Conservation (phyloP, 805 yeast genomes). For the Wickerhamiella slavikovae region DNA sequence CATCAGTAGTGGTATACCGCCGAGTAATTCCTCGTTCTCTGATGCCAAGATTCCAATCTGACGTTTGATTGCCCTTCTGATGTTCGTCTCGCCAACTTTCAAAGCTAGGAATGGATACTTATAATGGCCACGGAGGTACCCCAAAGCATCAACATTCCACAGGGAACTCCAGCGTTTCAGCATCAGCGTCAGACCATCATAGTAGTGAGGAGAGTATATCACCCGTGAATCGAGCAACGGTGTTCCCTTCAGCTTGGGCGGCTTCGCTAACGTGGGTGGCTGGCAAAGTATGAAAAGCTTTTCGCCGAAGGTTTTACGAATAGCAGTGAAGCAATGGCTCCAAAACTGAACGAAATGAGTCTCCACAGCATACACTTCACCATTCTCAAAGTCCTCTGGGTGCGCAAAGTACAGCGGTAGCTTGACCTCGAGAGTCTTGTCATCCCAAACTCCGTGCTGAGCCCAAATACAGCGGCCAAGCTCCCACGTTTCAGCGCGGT, state of each 20-base stretch:
- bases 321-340: slow-evolving; percentile 24
- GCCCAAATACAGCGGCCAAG: slow-evolving; percentile 64
- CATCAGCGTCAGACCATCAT: slow-evolving; percentile 83
- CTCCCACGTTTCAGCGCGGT: slow-evolving; percentile 40
- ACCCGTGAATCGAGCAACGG: slow-evolving; percentile 39
- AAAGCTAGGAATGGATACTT: slow-evolving; percentile 50
- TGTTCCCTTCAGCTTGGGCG: slow-evolving; percentile 42
- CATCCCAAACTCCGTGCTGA: slow-evolving; percentile 52
- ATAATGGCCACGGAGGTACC: slow-evolving; percentile 59
- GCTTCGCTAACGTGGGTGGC: slow-evolving; percentile 61
- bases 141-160: slow-evolving; percentile 73
- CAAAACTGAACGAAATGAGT: slow-evolving; percentile 41
- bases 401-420: slow-evolving; percentile 32
- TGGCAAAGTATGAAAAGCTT: slow-evolving; percentile 44
- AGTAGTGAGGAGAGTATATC: slow-evolving; percentile 66
- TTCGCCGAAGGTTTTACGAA: slow-evolving; percentile 24
- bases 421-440: slow-evolving; percentile 14
- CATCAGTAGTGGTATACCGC: slow-evolving; percentile 52
- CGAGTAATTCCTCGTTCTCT: slow-evolving; percentile 41
- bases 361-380: slow-evolving; percentile 35
- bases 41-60: slow-evolving; percentile 44
- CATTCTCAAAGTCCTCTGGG: too few species aligned
- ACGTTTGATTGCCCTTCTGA: slow-evolving; percentile 43
- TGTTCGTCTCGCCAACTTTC: slow-evolving; percentile 47
- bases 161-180: slow-evolving; percentile 64